Base-by-base conservation (phyloP, 345 rosid species). In the Gossypium rotundifolium region DNA sequence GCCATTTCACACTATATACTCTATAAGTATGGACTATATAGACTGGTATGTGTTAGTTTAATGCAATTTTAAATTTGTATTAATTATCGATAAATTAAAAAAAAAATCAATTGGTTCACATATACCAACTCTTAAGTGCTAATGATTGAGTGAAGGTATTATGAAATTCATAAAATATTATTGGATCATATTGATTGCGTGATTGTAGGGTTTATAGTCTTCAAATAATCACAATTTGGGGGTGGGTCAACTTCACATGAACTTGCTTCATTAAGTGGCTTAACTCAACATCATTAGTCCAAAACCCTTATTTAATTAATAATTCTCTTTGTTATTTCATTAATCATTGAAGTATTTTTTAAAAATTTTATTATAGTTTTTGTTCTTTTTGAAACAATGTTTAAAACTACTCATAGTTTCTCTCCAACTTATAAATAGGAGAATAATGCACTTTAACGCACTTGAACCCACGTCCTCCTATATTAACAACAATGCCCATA, bases 121-220 rank as follows among this genome's bases (percentile, higher is more conserved):
- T 6, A 53, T 45, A 45, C 71, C 71, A 45, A 67, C 22, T 48
- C 22, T 53, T 17, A 17, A 17, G 20, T 53, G 71, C 71, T 63
- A 74, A 76, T 80, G 70, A 83, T 75, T 80, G 71, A 57, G 55
- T 13, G 18, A 17, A n/a, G 23, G 23, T 48, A 16, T 38, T 63
- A 38, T 18, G 67, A 63, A 38, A 63, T 63, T 63, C 13, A 63
- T 63, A n/a, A 38, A 68, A 68, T 33, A 33, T 65, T 74, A 67
- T 76, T 52, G 68, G 57, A 44, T 83, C 62, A 58, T 54, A 74
- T 38, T 65, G 25, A 58, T 81, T 78, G 83, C 83, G 80, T 84
- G 84, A 77, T 79, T 79, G 65, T 61, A 38, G 87, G 81, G 51
- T 75, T 33, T 76, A 45, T 48, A 64, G 78, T 67, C 83, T 29